Percentiles rank a stretch among this genome's conserved stretches.
These are phyloP conservation scores for Aspergillus heteromorphus DNA, from an alignment of 495 filamentous ascomycete genomes.

Conservation along the genomic window DNA sequence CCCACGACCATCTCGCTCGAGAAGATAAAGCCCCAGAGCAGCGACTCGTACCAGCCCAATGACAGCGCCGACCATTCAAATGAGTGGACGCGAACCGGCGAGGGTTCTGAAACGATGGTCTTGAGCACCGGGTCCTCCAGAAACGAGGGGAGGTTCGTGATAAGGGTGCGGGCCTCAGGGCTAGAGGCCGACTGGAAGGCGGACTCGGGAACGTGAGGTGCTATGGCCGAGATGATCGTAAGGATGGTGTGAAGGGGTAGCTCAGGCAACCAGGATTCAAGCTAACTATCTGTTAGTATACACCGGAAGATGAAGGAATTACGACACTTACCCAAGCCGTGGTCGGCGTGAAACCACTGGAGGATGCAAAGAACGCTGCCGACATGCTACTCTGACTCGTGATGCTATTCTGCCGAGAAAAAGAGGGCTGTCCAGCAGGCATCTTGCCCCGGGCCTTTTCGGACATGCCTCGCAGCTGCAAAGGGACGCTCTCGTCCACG, in stretches of 20 bases:
- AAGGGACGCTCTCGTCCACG: slow-evolving; percentile 75
- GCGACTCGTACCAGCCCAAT: slow-evolving; percentile 91
- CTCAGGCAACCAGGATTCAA: slow-evolving; percentile 90
- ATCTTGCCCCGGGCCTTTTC: slow-evolving; percentile 97
- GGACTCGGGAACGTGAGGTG: slow-evolving; percentile 40
- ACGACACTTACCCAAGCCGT: slow-evolving; percentile 55
- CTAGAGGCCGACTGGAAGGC: slow-evolving; percentile 25
- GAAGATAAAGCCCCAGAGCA: slow-evolving; percentile 96
- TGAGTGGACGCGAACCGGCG: slow-evolving; percentile 71
- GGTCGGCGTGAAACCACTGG: slow-evolving; percentile 70
- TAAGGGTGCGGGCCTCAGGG: slow-evolving; percentile 29
- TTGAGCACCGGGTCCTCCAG: slow-evolving; percentile 55
- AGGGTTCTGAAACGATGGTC: slow-evolving; percentile 62
- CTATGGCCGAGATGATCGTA: slow-evolving; percentile 61
- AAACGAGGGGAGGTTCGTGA: slow-evolving; percentile 54
- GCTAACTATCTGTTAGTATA: slow-evolving; percentile 47
- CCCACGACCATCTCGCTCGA: slow-evolving; percentile 80
- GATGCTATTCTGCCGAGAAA: slow-evolving; percentile 89
- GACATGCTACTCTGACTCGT: slow-evolving; percentile 71
- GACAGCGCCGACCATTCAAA: slow-evolving; percentile 94
- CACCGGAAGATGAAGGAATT: background rate
- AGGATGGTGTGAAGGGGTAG: slow-evolving; percentile 88
- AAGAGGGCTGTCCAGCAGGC: slow-evolving; percentile 76
- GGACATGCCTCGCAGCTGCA: slow-evolving; percentile 91
- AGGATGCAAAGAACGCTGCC: slow-evolving; percentile 43